Evolutionary conservation across 352 stramenopile species (phyloP).

Genomic region (Globisporangium radiosum): DNA sequence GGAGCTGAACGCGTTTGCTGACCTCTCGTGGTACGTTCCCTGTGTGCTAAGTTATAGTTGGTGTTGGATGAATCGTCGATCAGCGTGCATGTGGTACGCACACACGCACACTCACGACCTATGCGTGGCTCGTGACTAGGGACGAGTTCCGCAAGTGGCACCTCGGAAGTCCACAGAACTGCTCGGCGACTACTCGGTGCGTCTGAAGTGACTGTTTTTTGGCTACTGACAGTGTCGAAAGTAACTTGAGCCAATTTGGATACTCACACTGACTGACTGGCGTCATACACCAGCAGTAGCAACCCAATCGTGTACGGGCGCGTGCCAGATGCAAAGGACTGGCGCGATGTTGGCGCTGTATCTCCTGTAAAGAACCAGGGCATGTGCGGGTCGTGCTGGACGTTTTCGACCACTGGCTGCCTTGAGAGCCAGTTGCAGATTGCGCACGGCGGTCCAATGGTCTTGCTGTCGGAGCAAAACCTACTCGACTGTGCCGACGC

Average conservation of each 20-base stretch:
- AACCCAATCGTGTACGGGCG: slow-evolving; percentile 22
- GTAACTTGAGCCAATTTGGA: no score
- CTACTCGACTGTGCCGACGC: slow-evolving; percentile 94
- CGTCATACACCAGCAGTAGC: no score
- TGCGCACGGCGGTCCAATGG: slow-evolving; percentile 85
- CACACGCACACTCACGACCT: not conserved
- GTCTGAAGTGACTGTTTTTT: no score
- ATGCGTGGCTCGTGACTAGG: slow-evolving; percentile 14
- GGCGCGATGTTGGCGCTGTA: slow-evolving; percentile 89
- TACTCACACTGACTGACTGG: no score
- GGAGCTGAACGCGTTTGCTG: slow-evolving; percentile 75
- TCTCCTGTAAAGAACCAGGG: slow-evolving; percentile 98
- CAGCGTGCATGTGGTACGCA: no score
- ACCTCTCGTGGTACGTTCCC: slow-evolving; percentile 48
- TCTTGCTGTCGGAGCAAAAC: slow-evolving; percentile 96
- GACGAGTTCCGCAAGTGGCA: slow-evolving; percentile 71
- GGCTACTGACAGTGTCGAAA: no score
- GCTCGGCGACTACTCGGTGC: slow-evolving; percentile 41
- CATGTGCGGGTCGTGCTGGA: slow-evolving; percentile 97
- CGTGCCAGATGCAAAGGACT: slow-evolving; percentile 92
- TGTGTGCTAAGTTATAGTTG: not conserved
- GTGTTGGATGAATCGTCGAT: not conserved
- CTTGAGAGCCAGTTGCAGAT: slow-evolving; percentile 97
- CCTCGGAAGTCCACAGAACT: slow-evolving; percentile 60
- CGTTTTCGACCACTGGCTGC: slow-evolving; percentile 96